Evolutionary conservation across 176 grass and related monocot species (phyloP).

Genomic region (Carex kokanica): DNA sequence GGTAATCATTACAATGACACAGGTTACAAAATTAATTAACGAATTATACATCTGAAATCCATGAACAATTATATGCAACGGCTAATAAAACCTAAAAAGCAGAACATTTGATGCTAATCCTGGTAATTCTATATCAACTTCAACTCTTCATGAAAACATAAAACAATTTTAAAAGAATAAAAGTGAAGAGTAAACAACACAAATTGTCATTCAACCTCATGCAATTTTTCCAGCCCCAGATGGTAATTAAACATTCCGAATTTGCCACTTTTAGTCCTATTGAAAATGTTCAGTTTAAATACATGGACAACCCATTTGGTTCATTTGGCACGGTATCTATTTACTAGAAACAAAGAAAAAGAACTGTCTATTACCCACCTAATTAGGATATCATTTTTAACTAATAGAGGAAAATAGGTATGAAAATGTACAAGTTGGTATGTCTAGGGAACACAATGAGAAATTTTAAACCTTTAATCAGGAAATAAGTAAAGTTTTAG

Average conservation of each 20-base stretch:
- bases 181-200: neutral
- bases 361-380: neutral
- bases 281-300: neutral
- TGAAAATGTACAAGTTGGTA: constrained; percentile 9
- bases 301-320: neutral
- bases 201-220: neutral
- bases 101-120: neutral
- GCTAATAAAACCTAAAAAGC: neutral
- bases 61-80: neutral
- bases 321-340: neutral
- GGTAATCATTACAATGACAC: neutral
- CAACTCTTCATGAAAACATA: neutral
- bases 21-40: neutral
- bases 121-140: neutral
- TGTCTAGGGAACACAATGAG: neutral
- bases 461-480: neutral
- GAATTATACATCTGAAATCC: neutral
- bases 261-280: neutral
- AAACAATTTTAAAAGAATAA: neutral
- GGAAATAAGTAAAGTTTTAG: neutral
- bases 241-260: neutral
- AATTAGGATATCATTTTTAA: neutral
- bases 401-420: neutral
- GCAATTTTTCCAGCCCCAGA: neutral
- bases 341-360: neutral